A percentile compares a stretch with the other conserved stretches of the same genome.
Conservation (phyloP, 805 yeast species). For the Yamadazyma laniorum region DNA sequence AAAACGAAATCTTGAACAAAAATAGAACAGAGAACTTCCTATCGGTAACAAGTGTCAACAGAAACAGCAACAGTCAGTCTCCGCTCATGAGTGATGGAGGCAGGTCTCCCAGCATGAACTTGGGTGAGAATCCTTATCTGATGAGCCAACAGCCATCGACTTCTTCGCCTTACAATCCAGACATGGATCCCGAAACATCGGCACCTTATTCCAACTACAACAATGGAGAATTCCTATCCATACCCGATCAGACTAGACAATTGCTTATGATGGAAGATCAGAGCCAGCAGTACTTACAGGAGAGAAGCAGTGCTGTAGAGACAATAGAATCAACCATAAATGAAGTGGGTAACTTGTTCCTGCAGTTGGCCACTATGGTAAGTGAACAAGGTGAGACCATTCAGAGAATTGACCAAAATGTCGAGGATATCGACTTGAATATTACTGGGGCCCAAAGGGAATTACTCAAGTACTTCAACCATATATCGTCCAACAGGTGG, state of each 20-base stretch:
- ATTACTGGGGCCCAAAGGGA: constrained; percentile 94
- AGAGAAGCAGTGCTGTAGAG: constrained; percentile 87
- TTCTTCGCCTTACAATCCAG: constrained; percentile 31
- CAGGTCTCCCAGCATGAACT: constrained; percentile 7
- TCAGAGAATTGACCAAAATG: constrained; percentile 91
- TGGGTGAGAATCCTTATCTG: constrained; percentile 39
- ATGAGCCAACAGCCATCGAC: not conserved
- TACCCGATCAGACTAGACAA: constrained; percentile 82
- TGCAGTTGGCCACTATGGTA: constrained; percentile 95
- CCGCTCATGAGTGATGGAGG: constrained; percentile 20
- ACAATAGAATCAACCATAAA: constrained; percentile 96
- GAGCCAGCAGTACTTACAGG: constrained; percentile 69
- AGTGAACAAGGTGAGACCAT: constrained; percentile 96
- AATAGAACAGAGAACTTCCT: constrained; percentile 82
- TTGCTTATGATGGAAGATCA: constrained; percentile 80
- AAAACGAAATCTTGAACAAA: constrained; percentile 75
- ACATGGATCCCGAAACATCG: constrained; percentile 24
- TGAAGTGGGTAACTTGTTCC: constrained; percentile 92
- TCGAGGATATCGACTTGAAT: constrained; percentile 87
- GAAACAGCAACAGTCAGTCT: constrained; percentile 24
- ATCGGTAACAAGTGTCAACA: constrained; percentile 38
- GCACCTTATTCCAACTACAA: constrained; percentile 24
- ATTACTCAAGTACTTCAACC: constrained; percentile 82
- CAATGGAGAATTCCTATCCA: constrained; percentile 53
- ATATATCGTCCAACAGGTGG: constrained; percentile 89